Conservation (phyloP, 1,284 basidiomycete genomes). For the Erythrobasidium hasegawianum region DNA sequence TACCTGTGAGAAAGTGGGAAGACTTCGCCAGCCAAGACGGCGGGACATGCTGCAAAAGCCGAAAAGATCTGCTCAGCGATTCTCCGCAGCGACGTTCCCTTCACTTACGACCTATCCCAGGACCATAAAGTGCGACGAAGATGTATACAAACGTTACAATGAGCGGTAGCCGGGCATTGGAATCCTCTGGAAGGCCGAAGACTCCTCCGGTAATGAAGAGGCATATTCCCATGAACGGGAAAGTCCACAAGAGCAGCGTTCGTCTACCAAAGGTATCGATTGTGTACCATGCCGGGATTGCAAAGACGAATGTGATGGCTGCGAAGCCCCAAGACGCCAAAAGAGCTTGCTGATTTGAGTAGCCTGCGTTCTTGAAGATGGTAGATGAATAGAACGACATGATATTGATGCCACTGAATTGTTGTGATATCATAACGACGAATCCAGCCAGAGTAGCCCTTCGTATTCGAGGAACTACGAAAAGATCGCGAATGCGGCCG, state of each 20-base stretch:
- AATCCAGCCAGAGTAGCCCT: slow-evolving; percentile 64
- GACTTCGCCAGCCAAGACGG: slow-evolving; percentile 49
- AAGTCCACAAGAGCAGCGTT: slow-evolving; percentile 47
- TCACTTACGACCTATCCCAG: slow-evolving; percentile 40
- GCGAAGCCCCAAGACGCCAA: slow-evolving; percentile 62
- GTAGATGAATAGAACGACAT: slow-evolving; percentile 61
- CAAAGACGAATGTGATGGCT: slow-evolving; percentile 53
- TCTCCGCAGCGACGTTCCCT: no score
- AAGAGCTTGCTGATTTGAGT: slow-evolving; percentile 54
- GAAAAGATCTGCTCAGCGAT: no score
- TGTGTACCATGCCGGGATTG: slow-evolving; percentile 1
- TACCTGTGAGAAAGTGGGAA: slow-evolving; percentile 53
- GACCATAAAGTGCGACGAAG: slow-evolving; percentile 49
- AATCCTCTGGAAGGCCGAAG: slow-evolving; percentile 51
- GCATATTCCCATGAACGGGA: slow-evolving; percentile 51
- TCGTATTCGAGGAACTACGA: slow-evolving; percentile 67
- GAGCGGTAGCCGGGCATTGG: slow-evolving; percentile 9
- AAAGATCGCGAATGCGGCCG: slow-evolving; percentile 51
- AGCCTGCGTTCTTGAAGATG: slow-evolving; percentile 61
- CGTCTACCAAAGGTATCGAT: slow-evolving; percentile 46
- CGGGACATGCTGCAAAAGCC: slow-evolving; percentile 49
- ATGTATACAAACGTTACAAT: slow-evolving; percentile 47
- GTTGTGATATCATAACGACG: slow-evolving; percentile 63
- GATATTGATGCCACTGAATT: slow-evolving; percentile 51
- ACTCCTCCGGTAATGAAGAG: slow-evolving; percentile 49